Base-by-base conservation (phyloP, 2,329 filamentous ascomycete species). In the Neoscytalidium dimidiatum region DNA sequence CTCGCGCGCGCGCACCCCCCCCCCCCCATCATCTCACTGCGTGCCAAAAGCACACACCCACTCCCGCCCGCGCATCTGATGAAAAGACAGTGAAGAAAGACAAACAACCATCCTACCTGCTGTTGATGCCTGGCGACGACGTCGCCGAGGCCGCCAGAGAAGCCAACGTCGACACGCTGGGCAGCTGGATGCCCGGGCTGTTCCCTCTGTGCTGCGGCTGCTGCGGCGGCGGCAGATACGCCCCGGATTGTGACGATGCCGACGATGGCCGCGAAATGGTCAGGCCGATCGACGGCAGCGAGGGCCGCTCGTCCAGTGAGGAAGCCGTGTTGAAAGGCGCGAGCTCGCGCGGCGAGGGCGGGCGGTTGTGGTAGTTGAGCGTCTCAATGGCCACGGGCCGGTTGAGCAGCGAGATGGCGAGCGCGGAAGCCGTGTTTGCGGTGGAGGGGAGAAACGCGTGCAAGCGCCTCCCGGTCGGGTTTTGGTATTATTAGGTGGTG, bases 141-240 rank as follows among this genome's bases (percentile, higher is more conserved):
- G 84, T 56, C 48, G 52, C 81, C 48, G 84, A 49, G 4, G 52
- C 81, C 38, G 84, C 84, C 26, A 87, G 79, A 63, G 85, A 86
- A 48, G 87, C 86, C 70, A 89, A 79, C 43, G 86, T 82, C 60
- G 86, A 86, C 61, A 89, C 75, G 26, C 84, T 85, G 26, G 86
- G 86, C 57, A 88, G 77, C 74, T 81, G 77, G 72, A 77, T 76
- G 38, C 72, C 72, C 23, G 70, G 71, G 77, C 76, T 77, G 77
- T 56, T 56, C 60, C 75, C 76, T 66, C 76, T 75, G 69, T 76
- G 75, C 64, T 74, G 71, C 66, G 75, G 76, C 64, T 74, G 73
- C 38, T 62, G 44, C 28, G 62, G 51, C 29, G 52, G 35, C 19
- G 62, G 43, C 2, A 53, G 44, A 31, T 82, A 43, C 17, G 51